Base-by-base conservation (phyloP, 371 early-diverging fungal species). In the Rhizopus stolonifer region DNA sequence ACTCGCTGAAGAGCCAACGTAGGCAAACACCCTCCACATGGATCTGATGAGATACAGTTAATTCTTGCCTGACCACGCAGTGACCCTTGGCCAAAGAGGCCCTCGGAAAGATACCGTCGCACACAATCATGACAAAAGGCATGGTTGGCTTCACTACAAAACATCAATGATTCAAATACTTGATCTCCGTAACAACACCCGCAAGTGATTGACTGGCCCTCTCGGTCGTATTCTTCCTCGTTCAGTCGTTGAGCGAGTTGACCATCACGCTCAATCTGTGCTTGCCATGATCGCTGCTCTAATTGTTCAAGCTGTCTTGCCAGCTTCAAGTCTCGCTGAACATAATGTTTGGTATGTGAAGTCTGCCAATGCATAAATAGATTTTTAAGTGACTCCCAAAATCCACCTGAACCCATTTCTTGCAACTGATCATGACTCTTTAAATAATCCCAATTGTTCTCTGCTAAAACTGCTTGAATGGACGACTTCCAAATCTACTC, bases 21-120 rank as follows among this genome's bases (percentile, higher is more conserved):
- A 0, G 68, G 32, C 23, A 81, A 53, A 18, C 61, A 67, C 0
- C 72, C 72, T 24, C 50, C 29, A 52, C 81, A 81, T 0, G 47
- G 59, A 8, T 62, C 59, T 0, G 54, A 73, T 0, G 62, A 34
- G 19, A 80, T 82, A 31, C 80, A 79, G 1, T 68, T 50, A 17
- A 59, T 62, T 4, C 74, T 52, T 3, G 61, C 36, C 21, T 58
- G 61, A 3, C 75, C 81, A 6, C 81, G 70, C 33, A 86, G 45
- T n/a, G 63, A 43, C 2, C 81, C 84, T 53, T 81, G 79, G 2
- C 83, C 85, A 62, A 80, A 84, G 10, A 83, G 43, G 0, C 81
- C 80, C 54, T 80, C 83, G 4, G 66, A 53, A 2, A 84, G 56
- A 29, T 67, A 75, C 7, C 51, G 68, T 4, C 46, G 49, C 7